Percentiles rank a stretch among this genome's conserved stretches.
Evolutionary conservation across 2,329 filamentous ascomycete genomes (phyloP).

Genomic region (Endothia cerciana): DNA sequence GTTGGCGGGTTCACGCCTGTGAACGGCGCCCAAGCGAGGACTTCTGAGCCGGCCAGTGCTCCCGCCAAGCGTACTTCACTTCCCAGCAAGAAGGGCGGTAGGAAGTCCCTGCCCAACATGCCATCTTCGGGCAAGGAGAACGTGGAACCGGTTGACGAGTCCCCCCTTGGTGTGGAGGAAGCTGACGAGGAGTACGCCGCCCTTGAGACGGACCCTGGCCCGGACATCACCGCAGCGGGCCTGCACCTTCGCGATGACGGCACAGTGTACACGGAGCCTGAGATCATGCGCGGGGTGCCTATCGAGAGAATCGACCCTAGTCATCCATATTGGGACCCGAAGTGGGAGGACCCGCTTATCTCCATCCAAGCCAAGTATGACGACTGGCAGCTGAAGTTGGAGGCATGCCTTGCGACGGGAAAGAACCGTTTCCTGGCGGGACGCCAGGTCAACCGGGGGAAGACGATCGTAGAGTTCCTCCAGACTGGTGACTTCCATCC

Average conservation of each 20-base stretch:
- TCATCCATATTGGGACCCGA: conserved; percentile 60
- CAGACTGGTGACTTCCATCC: conserved; percentile 56
- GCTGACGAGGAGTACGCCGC: conserved; percentile 24
- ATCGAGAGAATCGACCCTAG: conserved; percentile 52
- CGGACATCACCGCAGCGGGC: conserved; percentile 50
- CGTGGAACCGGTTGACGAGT: conserved; percentile 17
- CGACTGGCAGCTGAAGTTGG: conserved; percentile 53
- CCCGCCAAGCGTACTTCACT: conserved; percentile 25
- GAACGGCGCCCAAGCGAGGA: conserved; percentile 27
- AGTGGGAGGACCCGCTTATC: conserved; percentile 52
- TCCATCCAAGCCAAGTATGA: conserved; percentile 48
- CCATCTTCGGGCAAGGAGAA: conserved; percentile 21
- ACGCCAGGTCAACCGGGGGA: conserved; percentile 60
- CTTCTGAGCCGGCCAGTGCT: conserved; percentile 7
- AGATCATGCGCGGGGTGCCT: conserved; percentile 57
- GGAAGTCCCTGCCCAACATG: conserved; percentile 27
- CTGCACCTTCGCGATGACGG: conserved; percentile 55
- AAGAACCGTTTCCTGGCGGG: conserved; percentile 57
- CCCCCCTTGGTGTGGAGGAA: conserved; percentile 15
- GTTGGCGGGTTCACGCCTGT: conserved; percentile 33
- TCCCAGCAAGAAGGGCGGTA: conserved; percentile 22
- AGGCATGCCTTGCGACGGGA: conserved; percentile 41
- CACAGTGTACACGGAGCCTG: conserved; percentile 52
- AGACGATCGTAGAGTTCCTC: conserved; percentile 56
- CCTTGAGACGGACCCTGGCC: conserved; percentile 28